Evolutionary conservation across 257 asterid genomes (phyloP), one percentile per base, ranked within the genome.

Genomic region (Ilex asprella): DNA sequence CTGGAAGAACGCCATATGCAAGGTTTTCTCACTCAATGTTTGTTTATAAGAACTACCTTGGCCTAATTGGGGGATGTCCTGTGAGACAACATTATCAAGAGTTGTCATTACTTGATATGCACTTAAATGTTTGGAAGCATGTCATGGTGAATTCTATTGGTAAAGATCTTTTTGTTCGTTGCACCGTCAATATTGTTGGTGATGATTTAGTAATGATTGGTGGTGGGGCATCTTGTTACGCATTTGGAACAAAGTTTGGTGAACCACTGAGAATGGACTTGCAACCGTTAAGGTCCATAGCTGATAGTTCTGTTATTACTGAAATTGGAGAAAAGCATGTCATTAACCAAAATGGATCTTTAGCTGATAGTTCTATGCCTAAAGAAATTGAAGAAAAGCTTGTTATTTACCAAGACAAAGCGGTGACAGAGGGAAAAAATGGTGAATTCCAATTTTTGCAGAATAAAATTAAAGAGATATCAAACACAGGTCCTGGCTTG

Each of bases 191-290:
- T 70, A 76, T 83, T 30, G 69, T 87, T 29, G 94, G 89, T 56
- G 76, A 81, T 75, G 75, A 81, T 72, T 70, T 93, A 52, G 63
- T 89, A 53, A 75, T 89, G 76, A 70, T 87, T 70, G 97, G 99
- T 70, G 99, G 99, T 27, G 99, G 99, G 50, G 96, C 95, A 12
- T 73, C 99, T 67, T 93, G 99, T 78, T 93, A 89, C 67, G 99
- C 99, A 59, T 93, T 93, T 74, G 99, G 99, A 58, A 89, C 99
- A 29, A 89, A 85, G 79, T 93, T 93, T 89, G 89, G 87, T 53
- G 87, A 73, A 71, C 95, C 97, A 30, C 64, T 79, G 82, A 82
- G 81, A 75, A 75, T 86, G 43, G 56, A 81, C 76, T 71, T 89
- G 79, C 82, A 62, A 55, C 84, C 81, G 14, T 60, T 89, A 73